Evolutionary conservation across 2,329 filamentous ascomycete species (phyloP), one percentile per base, ranked within the genome.

Genomic region (Colletotrichum salicis): DNA sequence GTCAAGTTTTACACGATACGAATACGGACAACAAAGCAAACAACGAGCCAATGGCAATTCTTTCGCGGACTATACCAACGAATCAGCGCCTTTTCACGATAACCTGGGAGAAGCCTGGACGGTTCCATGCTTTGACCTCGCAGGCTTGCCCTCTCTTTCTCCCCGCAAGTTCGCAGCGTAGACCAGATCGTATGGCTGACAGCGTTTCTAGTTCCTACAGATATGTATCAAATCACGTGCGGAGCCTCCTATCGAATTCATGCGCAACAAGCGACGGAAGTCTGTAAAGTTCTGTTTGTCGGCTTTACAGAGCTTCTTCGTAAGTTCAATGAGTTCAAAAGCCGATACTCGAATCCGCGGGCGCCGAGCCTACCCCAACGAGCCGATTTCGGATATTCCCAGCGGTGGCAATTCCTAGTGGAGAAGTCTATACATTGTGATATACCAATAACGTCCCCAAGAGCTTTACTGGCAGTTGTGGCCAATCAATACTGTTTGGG

Each of bases 361-460:
- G 37, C 52, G 29, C 58, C 35, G 65, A 56, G 59, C 58, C 52
- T 48, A 54, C 24, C 51, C 13, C 11, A 12, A 5, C 56, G 56
- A 56, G 37, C 56, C 63, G 63, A 70, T 61, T 51, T 22, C 11
- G 27, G 37, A 70, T 57, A 70, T 24, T 8, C 19, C 33, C 13
- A 33, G 19, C 31, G 56, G 63, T 57, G 56, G 57, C 27, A n/a
- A 35, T 55, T 41, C 29, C 6, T 35, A 48, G 15, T n/a, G 41
- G 41, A 11, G 11, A 48, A 48, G 41, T 19, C 15, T 48, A 48
- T 22, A n/a, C 19, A 7, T n/a, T n/a, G 19, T 48, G n/a, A 19
- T 48, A n/a, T 3, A n/a, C 41, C 15, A 48, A 8, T 11, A 19
- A 41, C 15, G 37, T 48, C 41, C 11, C 41, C 41, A 22, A 48